Percentiles rank a stretch among this genome's conserved stretches.
Evolutionary conservation across 2,329 filamentous ascomycete genomes (phyloP).

Genomic region (Exophiala sp.): DNA sequence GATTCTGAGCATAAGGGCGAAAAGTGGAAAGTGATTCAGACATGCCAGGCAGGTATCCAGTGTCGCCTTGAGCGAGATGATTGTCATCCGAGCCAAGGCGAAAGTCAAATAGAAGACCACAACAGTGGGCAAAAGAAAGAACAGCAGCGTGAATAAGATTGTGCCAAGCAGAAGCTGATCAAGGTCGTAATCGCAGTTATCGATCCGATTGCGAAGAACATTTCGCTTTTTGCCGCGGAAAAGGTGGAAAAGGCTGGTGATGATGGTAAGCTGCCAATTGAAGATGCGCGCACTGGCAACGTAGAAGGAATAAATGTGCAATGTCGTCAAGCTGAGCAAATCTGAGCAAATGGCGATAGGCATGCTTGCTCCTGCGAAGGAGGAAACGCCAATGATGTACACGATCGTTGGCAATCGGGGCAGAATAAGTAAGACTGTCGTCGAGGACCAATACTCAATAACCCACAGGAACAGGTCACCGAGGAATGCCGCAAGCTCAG

Average conservation of each 20-base stretch:
- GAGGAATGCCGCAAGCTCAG: conserved; percentile 85
- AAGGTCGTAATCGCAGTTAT: conserved; percentile 97
- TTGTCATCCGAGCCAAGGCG: conserved; percentile 87
- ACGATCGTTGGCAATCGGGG: conserved; percentile 82
- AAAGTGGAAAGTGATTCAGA: conserved; percentile 95
- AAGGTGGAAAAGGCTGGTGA: conserved; percentile 95
- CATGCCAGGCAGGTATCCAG: conserved; percentile 91
- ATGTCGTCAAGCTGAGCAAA: conserved; percentile 80
- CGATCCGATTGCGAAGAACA: conserved; percentile 91
- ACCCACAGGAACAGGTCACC: conserved; percentile 97
- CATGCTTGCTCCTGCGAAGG: conserved; percentile 94
- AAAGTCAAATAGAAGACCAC: conserved; percentile 97
- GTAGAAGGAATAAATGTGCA: conserved; percentile 98
- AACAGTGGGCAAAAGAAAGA: conserved; percentile 91
- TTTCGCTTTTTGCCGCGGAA: conserved; percentile 99
- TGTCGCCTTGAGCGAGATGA: conserved; percentile 85
- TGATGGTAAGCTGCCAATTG: conserved; percentile 96
- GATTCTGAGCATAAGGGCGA: conserved; percentile 90
- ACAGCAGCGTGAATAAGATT: conserved; percentile 90
- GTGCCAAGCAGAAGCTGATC: conserved; percentile 95
- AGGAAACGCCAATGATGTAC: conserved; percentile 88
- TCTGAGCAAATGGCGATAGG: conserved; percentile 95
- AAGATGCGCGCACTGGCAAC: conserved; percentile 95
- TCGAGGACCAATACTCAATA: conserved; percentile 85
- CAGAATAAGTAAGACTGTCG: conserved; percentile 62